These are phyloP conservation scores for Sanguinoderma infundibulare DNA, from an alignment of 1,284 basidiomycete species.

Conservation along the genomic window DNA sequence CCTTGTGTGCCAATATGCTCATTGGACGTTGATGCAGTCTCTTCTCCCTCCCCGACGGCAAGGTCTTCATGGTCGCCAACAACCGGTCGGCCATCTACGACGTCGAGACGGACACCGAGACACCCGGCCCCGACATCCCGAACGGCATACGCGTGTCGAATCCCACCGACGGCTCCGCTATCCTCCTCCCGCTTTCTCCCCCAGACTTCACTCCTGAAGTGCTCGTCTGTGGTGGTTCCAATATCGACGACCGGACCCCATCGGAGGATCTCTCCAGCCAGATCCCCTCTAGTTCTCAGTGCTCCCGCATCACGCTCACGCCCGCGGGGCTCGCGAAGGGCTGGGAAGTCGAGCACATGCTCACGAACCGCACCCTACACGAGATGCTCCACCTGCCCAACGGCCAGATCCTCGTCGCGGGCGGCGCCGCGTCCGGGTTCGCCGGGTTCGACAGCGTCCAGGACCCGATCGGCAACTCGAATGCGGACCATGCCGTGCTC, in stretches of 20 bases:
- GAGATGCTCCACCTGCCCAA: conserved; percentile 56
- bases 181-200: conserved; percentile 52
- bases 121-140: conserved; percentile 47
- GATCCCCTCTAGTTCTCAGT: conserved; percentile 47
- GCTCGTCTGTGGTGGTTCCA: conserved; percentile 52
- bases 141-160: conserved; percentile 50
- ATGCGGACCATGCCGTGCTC: conserved; percentile 51
- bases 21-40: conserved; percentile 9
- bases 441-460: conserved; percentile 46
- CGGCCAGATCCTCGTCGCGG: conserved; percentile 53
- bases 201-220: conserved; percentile 51
- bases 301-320: conserved; percentile 35
- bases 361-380: conserved; percentile 46
- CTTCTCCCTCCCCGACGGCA: conserved; percentile 41
- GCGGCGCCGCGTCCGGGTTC: conserved; percentile 49
- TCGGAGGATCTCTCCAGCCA: conserved; percentile 40
- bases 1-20: not conserved
- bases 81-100: conserved; percentile 40
- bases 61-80: conserved; percentile 49
- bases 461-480: conserved; percentile 41
- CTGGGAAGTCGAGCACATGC: conserved; percentile 35
- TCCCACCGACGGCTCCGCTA: conserved; percentile 50
- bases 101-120: conserved; percentile 41
- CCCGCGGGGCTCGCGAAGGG: conserved; percentile 29
- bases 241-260: conserved; percentile 35